Conservation (phyloP, 2,329 filamentous ascomycete genomes). For the Sporothrix globosa region DNA sequence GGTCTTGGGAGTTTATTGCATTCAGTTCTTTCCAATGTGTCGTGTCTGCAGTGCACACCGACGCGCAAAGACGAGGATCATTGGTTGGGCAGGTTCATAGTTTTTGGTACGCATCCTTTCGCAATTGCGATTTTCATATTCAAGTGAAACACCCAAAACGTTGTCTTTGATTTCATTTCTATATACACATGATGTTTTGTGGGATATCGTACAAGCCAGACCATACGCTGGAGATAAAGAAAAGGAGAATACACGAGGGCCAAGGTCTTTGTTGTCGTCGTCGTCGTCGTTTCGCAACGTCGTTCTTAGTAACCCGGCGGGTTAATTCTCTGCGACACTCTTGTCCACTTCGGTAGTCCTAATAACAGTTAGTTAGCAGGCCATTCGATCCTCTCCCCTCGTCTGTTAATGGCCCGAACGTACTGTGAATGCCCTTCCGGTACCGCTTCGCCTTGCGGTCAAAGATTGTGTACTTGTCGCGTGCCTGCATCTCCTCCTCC, state of each 20-base stretch:
- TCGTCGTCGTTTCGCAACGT: background rate
- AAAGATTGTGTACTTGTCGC: conserved; percentile 98
- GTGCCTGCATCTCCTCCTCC: conserved; percentile 92
- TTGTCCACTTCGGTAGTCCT: conserved; percentile 92
- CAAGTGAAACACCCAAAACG: conserved; percentile 13
- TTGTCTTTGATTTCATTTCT: conserved; percentile 16
- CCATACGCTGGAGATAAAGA: background rate
- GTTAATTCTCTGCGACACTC: conserved; percentile 90
- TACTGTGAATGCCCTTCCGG: conserved; percentile 96
- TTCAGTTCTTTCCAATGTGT: background rate
- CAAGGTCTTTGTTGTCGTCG: background rate
- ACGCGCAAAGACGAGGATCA: background rate
- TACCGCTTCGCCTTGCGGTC: conserved; percentile 95
- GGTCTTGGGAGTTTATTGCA: conserved; percentile 5
- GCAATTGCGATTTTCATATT: background rate
- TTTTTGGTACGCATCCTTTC: conserved; percentile 4
- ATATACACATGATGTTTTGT: conserved; percentile 16
- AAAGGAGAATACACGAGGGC: background rate
- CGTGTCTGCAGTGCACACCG: background rate
- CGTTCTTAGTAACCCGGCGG: conserved; percentile 79
- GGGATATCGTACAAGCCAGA: conserved; percentile 34
- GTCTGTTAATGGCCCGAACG: conserved; percentile 46
- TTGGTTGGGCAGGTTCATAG: background rate
- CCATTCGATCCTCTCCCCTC: background rate
- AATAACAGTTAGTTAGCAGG: conserved; percentile 32